Evolutionary conservation across 148 eudicot species (phyloP), one percentile per base, ranked within the genome.

Genomic region (Vaccinium darrowii): DNA sequence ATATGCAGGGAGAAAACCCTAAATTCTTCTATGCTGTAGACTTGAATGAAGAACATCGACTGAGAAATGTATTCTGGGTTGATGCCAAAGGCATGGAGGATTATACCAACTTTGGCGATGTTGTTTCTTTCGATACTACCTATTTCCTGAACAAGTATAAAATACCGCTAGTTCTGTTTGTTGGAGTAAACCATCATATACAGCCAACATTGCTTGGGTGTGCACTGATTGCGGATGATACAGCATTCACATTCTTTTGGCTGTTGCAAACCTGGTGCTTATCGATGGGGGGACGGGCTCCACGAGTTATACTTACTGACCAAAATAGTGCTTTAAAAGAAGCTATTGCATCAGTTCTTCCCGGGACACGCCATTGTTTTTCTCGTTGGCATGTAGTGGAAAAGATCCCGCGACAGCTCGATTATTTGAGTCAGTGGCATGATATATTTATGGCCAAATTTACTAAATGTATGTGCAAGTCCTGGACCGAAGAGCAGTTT

Each of bases 61-160:
- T 93, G 86, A 91, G 95, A 89, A 93, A 93, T 83, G 90, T 90
- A 39, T 93, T 90, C 69, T 93, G 95, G 95, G 92, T 91, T 85
- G 93, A 93, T 87, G 86, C 89, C 27, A 93, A 93, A 89, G 93
- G 92, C 60, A 83, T 91, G 53, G 88, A 86, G 87, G 93, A 93
- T 88, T 93, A 90, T 85, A 63, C 82, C 60, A 84, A 88, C 86
- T 93, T 93, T 84, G 87, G 93, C 56, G 95, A 93, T 86, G 92
- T 91, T 57, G 92, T 91, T 57, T 91, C 89, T 81, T 83, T 93
- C 52, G 95, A 93, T 81, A 90, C 91, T 47, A 88, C 91, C 7
- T 93, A 90, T 87, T 87, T 89, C 84, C 84, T 86, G 62, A 88
- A 82, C 84, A 93, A 90, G 84, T 90, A 93, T 78, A 91, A 90